Evolutionary conservation across 2,329 filamentous ascomycete genomes (phyloP).

Genomic region (Pseudocercospora musae): DNA sequence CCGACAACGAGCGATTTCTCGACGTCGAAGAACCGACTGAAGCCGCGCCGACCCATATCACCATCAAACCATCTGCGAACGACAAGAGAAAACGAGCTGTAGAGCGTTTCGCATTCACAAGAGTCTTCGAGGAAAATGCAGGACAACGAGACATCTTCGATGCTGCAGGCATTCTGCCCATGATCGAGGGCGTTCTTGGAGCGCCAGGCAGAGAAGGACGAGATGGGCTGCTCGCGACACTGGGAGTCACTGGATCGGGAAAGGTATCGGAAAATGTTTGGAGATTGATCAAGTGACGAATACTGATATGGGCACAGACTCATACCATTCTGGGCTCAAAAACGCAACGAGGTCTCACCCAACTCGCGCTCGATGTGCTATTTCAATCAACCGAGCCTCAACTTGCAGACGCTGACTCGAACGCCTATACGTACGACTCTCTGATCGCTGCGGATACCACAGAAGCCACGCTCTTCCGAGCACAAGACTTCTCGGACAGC

Average conservation of each 20-base stretch:
- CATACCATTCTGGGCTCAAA: conserved; percentile 93
- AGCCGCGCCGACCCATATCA: conserved; percentile 48
- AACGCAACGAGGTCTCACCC: conserved; percentile 81
- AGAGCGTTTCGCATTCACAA: conserved; percentile 91
- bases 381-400: conserved; percentile 76
- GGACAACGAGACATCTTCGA: conserved; percentile 84
- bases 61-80: conserved; percentile 63
- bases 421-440: conserved; percentile 65
- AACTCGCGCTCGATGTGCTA: conserved; percentile 84
- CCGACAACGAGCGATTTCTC: conserved; percentile 65
- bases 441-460: conserved; percentile 74
- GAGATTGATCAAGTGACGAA: neutral
- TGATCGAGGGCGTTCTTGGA: conserved; percentile 79
- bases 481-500: conserved; percentile 72
- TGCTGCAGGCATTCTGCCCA: conserved; percentile 67
- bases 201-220: conserved; percentile 71
- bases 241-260: conserved; percentile 92
- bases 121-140: conserved; percentile 84
- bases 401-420: conserved; percentile 59
- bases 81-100: conserved; percentile 81
- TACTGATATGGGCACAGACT: conserved; percentile 55
- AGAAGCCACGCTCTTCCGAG: conserved; percentile 73
- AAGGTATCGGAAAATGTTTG: conserved; percentile 59
- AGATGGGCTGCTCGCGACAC: conserved; percentile 83
- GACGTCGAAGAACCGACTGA: conserved; percentile 60